Evolutionary conservation across 805 yeast species (phyloP).

Genomic region (Peterozyma xylosa): DNA sequence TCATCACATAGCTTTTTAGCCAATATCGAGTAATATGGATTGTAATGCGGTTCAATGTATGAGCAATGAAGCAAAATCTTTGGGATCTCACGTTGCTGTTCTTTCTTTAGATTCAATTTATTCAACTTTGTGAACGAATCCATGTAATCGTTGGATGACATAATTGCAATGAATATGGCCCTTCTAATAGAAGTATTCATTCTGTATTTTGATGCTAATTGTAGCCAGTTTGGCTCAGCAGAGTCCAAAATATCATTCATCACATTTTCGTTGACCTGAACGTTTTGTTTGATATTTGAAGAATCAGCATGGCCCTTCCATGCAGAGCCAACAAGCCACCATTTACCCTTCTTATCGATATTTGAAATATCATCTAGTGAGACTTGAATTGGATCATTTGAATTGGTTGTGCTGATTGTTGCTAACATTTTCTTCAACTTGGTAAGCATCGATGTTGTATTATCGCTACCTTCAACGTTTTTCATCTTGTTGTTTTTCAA

Average conservation of each 20-base stretch:
- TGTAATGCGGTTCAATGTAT: slow-evolving; percentile 71
- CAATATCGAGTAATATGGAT: slow-evolving; percentile 82
- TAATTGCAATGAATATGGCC: slow-evolving; percentile 86
- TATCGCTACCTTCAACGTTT: slow-evolving; percentile 18
- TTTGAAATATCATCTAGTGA: slow-evolving; percentile 73
- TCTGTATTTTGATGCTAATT: slow-evolving; percentile 75
- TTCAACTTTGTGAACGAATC: slow-evolving; percentile 82
- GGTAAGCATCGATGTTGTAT: slow-evolving; percentile 41
- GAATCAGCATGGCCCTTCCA: slow-evolving; percentile 65
- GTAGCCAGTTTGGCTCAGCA: slow-evolving; percentile 83
- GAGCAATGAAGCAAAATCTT: slow-evolving; percentile 81
- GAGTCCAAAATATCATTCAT: slow-evolving; percentile 57
- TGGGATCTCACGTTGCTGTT: slow-evolving; percentile 85
- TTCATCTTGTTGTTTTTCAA: slow-evolving; percentile 80
- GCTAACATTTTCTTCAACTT: slow-evolving; percentile 62
- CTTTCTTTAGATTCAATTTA: slow-evolving; percentile 66
- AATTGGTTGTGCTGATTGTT: slow-evolving; percentile 34
- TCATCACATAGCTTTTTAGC: slow-evolving; percentile 71
- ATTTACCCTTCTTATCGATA: slow-evolving; percentile 79
- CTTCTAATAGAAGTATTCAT: slow-evolving; percentile 95
- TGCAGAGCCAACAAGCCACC: slow-evolving; percentile 99
- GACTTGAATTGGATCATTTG: slow-evolving; percentile 76
- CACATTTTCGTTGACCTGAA: slow-evolving; percentile 32
- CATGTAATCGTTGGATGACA: slow-evolving; percentile 90
- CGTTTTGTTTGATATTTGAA: slow-evolving; percentile 7